A percentile compares a stretch with the other conserved stretches of the same genome.
Evolutionary conservation across 2,329 filamentous ascomycete genomes (phyloP).

Genomic region (Aspergillus calidoustus): DNA sequence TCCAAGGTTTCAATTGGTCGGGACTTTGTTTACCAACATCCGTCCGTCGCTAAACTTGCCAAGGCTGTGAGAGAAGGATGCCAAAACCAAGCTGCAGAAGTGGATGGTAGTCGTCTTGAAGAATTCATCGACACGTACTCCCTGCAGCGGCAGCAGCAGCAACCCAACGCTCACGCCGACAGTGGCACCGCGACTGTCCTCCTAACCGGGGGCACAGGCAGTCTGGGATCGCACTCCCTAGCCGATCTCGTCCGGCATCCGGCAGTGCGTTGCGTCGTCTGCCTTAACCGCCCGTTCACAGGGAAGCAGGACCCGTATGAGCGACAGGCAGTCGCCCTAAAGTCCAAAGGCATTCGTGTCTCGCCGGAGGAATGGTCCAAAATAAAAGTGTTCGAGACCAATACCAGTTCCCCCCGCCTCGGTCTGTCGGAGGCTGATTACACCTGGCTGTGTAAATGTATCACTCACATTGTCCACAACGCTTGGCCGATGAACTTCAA

Average conservation of each 20-base stretch:
- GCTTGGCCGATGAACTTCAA: conserved; percentile 35
- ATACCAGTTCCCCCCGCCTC: conserved; percentile 54
- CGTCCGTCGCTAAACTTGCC: not conserved
- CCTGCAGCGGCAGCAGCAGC: not conserved
- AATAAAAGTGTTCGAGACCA: conserved; percentile 53
- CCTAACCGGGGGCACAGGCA: conserved; percentile 48
- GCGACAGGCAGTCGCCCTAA: conserved; percentile 43
- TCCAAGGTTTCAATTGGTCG: not conserved
- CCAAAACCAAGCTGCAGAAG: too few species aligned
- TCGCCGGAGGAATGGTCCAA: conserved; percentile 34
- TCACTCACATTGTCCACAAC: conserved; percentile 52
- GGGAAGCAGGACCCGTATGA: not conserved
- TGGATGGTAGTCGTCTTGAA: not conserved
- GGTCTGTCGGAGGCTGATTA: conserved; percentile 52
- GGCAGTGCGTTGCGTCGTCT: conserved; percentile 43
- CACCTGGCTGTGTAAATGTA: conserved; percentile 31
- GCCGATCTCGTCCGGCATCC: conserved; percentile 37
- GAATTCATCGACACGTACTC: not conserved
- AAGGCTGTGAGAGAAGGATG: not conserved
- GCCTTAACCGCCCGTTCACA: conserved; percentile 49
- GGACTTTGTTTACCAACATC: not conserved
- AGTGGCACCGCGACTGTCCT: conserved; percentile 33
- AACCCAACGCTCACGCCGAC: not conserved
- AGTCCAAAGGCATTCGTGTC: conserved; percentile 29
- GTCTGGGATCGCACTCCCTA: conserved; percentile 47